A percentile compares a stretch with the other conserved stretches of the same genome.
Evolutionary conservation across 2,329 filamentous ascomycete species (phyloP).

Genomic region (Neonectria sp.): DNA sequence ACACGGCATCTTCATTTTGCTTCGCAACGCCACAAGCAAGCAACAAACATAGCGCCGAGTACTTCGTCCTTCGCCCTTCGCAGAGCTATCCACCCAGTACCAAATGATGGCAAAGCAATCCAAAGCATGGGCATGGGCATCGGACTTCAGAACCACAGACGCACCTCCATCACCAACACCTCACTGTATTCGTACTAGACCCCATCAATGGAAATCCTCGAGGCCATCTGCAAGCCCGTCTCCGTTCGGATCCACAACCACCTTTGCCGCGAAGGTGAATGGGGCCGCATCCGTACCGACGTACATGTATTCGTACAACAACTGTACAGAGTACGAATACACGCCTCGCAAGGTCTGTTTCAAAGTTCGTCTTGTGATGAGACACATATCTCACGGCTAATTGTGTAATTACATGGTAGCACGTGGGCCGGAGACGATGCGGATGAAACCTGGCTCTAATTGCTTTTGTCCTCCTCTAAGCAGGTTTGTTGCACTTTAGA

Average conservation of each 20-base stretch:
- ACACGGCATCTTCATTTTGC: conserved; percentile 10
- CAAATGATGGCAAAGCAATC: not conserved
- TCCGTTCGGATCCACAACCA: not conserved
- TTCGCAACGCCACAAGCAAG: not conserved
- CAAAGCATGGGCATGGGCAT: not conserved
- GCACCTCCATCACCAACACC: conserved; percentile 4
- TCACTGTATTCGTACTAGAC: not conserved
- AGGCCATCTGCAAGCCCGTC: not conserved
- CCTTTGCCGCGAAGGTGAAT: not conserved
- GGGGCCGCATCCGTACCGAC: not conserved
- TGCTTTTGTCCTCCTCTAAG: not conserved
- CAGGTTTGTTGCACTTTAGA: conserved; percentile 7
- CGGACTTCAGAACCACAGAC: not conserved
- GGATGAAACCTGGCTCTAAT: not conserved
- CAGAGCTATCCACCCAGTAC: not conserved
- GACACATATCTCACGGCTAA: not conserved
- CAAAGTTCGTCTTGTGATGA: not conserved
- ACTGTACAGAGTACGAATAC: not conserved
- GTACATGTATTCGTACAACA: no score
- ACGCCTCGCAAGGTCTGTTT: no score
- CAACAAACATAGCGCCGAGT: not conserved
- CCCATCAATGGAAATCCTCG: not conserved
- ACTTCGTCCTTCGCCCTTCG: not conserved
- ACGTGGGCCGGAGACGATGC: conserved; percentile 27
- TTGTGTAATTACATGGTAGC: not conserved